Evolutionary conservation across 192 early-diverging fungal genomes (phyloP), one percentile per base, ranked within the genome.

Genomic region (Gigaspora rosea): DNA sequence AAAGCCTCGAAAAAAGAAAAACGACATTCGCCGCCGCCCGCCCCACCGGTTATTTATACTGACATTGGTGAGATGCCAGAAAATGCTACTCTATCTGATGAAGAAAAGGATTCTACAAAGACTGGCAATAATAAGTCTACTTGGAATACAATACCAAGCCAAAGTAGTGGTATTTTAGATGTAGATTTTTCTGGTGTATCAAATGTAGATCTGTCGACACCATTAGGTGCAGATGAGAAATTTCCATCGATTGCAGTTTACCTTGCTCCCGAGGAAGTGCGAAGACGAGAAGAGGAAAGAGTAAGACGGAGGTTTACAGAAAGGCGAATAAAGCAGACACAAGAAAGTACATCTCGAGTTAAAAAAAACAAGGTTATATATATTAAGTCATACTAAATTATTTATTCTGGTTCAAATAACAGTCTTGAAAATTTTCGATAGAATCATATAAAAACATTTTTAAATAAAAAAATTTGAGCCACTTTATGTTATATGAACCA

Each of bases 51-150:
- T 7, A 82, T 86, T 33, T 88, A 87, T 72, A 87, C 88, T 15
- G 82, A 86, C 62, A 18, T 78, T 27, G 88, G 88, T 65, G 88
- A 90, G 36, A 88, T 88, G 83, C 88, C 88, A 1, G 88, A 90
- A 63, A 84, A 88, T 76, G 88, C 87, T 8, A 83, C 78, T 20
- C 20, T 83, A 15, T 87, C 87, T 32, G 88, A 90, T 11, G 87
- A 87, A 6, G 76, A 77, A 56, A 78, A 50, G 41, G 80, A 83
- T 33, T 54, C 76, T 69, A 48, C 15, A 6, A 35, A 79, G 66
- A 57, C 73, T 51, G 20, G 22, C 16, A 16, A 16, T 54, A 33
- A 56, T 20, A 46, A 72, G 20, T 6, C 33, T 27, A 27, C 1
- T 13, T 73, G 67, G 67, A 50, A 69, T 20, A 11, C 22, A 5